Evolutionary conservation across 768 basidiomycete species (phyloP).

Genomic region (Lactarius sanguifluus): DNA sequence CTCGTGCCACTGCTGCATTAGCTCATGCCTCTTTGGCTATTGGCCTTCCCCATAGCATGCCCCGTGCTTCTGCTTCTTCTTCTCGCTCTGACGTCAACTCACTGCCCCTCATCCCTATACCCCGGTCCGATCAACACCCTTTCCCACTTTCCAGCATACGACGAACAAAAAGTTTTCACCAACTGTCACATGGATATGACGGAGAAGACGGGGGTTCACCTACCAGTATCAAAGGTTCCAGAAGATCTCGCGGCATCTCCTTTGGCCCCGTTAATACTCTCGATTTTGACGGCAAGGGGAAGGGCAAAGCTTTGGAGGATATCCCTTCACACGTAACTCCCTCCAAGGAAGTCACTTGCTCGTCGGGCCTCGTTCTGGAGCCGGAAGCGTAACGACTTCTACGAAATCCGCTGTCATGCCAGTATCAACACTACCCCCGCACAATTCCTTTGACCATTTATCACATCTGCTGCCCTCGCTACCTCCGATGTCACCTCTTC

Average conservation of each 20-base stretch:
- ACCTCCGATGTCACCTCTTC: slow-evolving; percentile 46
- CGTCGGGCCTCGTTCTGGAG: slow-evolving; percentile 31
- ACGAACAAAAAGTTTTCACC: slow-evolving; percentile 55
- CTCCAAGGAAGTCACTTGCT: slow-evolving; percentile 26
- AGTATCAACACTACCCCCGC: slow-evolving; percentile 33
- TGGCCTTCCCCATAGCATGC: slow-evolving; percentile 55
- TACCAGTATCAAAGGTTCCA: slow-evolving; percentile 31
- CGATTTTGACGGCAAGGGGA: slow-evolving; percentile 43
- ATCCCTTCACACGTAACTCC: slow-evolving; percentile 30
- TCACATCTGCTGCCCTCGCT: slow-evolving; percentile 41
- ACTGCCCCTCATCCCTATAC: slow-evolving; percentile 43
- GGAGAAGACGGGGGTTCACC: slow-evolving; percentile 27
- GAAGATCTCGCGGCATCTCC: slow-evolving; percentile 56
- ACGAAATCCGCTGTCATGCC: slow-evolving; percentile 42
- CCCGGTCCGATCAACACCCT: slow-evolving; percentile 29
- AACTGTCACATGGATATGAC: slow-evolving; percentile 35
- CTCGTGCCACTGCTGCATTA: slow-evolving; percentile 42
- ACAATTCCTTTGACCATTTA: slow-evolving; percentile 36
- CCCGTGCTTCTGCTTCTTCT: slow-evolving; percentile 42
- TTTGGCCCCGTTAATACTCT: slow-evolving; percentile 47
- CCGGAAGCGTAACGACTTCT: slow-evolving; percentile 33
- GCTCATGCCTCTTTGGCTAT: slow-evolving; percentile 60
- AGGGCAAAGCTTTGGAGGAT: slow-evolving; percentile 43
- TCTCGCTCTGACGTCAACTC: slow-evolving; percentile 50
- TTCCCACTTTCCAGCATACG: slow-evolving; percentile 37